These are phyloP conservation scores for Cicer bijugum DNA, from an alignment of 306 rosid genomes.

Conservation along the genomic window DNA sequence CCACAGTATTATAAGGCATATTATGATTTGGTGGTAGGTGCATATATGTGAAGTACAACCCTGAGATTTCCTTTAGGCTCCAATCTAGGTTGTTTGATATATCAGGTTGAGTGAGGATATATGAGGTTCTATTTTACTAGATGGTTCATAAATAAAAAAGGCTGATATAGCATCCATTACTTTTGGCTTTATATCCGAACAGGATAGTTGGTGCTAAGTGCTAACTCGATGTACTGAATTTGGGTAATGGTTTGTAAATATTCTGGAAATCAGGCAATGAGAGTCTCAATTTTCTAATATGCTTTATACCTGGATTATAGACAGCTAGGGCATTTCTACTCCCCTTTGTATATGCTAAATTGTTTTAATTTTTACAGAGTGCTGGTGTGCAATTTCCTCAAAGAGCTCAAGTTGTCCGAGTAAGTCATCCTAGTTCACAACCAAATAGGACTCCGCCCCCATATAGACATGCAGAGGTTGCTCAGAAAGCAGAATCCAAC, in stretches of 20 bases:
- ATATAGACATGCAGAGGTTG: constrained; percentile 51
- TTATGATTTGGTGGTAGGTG: constrained; percentile 90
- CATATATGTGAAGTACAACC: constrained; percentile 34
- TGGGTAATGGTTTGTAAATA: constrained; percentile 1
- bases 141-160: constrained; percentile 21
- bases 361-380: constrained; percentile 60
- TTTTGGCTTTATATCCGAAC: not conserved
- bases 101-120: not conserved
- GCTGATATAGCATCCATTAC: not conserved
- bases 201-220: not conserved
- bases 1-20: constrained; percentile 89
- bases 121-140: constrained; percentile 7
- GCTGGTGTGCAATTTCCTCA: constrained; percentile 91
- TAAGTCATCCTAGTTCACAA: constrained; percentile 58
- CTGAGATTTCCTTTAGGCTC: constrained; percentile 15
- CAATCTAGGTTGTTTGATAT: constrained; percentile 26
- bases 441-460: constrained; percentile 48
- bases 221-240: constrained; percentile 11
- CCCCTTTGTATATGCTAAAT: constrained; percentile 33
- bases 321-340: constrained; percentile 1
- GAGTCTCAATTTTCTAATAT: not conserved
- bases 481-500: constrained; percentile 58
- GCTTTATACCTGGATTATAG: constrained; percentile 24
- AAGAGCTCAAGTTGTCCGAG: constrained; percentile 60
- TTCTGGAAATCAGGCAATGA: not conserved